Evolutionary conservation across 805 yeast species (phyloP).

Genomic region (Wickerhamiella australiensis): DNA sequence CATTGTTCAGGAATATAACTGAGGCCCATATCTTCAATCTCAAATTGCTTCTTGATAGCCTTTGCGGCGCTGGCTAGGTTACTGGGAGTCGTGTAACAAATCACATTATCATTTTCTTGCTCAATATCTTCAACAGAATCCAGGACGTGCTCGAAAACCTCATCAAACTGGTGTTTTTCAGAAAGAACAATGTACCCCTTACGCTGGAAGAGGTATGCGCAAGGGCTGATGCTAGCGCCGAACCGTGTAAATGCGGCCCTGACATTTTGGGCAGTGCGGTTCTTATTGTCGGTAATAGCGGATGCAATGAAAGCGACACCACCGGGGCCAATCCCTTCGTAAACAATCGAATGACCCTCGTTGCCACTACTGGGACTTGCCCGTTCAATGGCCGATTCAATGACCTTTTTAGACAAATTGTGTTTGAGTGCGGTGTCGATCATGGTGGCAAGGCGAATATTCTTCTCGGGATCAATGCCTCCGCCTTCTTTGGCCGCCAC

Average conservation of each 20-base stretch:
- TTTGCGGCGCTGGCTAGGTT: conserved; percentile 53
- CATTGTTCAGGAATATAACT: conserved; percentile 58
- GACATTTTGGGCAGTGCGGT: conserved; percentile 64
- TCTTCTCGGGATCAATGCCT: conserved; percentile 53
- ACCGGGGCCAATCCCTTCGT: conserved; percentile 89
- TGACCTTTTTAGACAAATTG: conserved; percentile 70
- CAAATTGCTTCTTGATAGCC: conserved; percentile 42
- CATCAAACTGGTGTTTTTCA: conserved; percentile 37
- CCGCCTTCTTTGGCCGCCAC: conserved; percentile 57
- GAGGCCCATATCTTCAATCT: conserved; percentile 58
- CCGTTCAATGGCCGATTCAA: conserved; percentile 78
- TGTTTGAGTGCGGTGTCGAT: conserved; percentile 65
- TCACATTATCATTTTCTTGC: conserved; percentile 32
- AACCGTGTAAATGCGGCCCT: conserved; percentile 58
- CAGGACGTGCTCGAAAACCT: conserved; percentile 57
- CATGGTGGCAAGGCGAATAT: conserved; percentile 51
- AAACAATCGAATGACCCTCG: conserved; percentile 53
- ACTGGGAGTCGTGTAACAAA: conserved; percentile 50
- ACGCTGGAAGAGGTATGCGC: conserved; percentile 62
- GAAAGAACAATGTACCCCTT: conserved; percentile 60
- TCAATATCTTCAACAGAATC: conserved; percentile 51
- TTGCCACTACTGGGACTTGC: conserved; percentile 35
- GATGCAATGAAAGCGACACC: conserved; percentile 80
- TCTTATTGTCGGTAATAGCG: conserved; percentile 79
- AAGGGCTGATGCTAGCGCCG: conserved; percentile 59